These are phyloP conservation scores for Boletellus ananas DNA, from an alignment of 768 basidiomycete genomes.

Conservation along the genomic window DNA sequence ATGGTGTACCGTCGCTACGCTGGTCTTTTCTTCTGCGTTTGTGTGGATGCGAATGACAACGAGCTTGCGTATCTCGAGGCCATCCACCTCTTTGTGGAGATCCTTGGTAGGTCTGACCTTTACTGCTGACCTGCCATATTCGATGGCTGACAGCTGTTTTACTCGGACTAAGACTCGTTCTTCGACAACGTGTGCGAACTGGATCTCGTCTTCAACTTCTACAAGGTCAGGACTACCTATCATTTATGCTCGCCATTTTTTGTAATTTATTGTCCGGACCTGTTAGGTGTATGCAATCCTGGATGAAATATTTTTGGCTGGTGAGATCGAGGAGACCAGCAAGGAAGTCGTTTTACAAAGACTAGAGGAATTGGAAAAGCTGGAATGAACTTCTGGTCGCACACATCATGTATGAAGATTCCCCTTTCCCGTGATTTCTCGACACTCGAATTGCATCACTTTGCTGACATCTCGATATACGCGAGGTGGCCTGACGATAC, in stretches of 20 bases:
- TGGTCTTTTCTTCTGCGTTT: conserved; percentile 96
- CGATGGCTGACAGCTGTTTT: background rate
- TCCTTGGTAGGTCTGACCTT: conserved; percentile 64
- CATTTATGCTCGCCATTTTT: background rate
- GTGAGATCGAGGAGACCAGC: conserved; percentile 97
- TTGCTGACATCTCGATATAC: background rate
- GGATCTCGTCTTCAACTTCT: conserved; percentile 98
- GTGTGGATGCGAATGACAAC: conserved; percentile 95
- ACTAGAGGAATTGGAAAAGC: conserved; percentile 88
- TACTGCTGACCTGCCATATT: background rate
- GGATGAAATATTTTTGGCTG: conserved; percentile 97
- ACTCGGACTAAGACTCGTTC: conserved; percentile 68
- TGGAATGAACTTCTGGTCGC: conserved; percentile 52
- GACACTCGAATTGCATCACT: conserved; percentile 4
- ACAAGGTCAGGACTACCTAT: conserved; percentile 58
- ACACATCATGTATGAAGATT: too few relatives aligned
- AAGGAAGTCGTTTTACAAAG: conserved; percentile 93
- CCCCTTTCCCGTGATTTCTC: too few relatives aligned
- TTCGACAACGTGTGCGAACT: conserved; percentile 99
- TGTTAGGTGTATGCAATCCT: conserved; percentile 92
- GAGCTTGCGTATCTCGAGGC: conserved; percentile 96
- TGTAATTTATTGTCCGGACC: background rate
- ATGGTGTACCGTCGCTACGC: conserved; percentile 96
- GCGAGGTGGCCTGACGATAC: too few relatives aligned
- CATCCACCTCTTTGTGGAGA: conserved; percentile 97